phyloP scores from a whole-genome alignment of 495 filamentous ascomycete genomes.

The Collariella sp. region DNA sequence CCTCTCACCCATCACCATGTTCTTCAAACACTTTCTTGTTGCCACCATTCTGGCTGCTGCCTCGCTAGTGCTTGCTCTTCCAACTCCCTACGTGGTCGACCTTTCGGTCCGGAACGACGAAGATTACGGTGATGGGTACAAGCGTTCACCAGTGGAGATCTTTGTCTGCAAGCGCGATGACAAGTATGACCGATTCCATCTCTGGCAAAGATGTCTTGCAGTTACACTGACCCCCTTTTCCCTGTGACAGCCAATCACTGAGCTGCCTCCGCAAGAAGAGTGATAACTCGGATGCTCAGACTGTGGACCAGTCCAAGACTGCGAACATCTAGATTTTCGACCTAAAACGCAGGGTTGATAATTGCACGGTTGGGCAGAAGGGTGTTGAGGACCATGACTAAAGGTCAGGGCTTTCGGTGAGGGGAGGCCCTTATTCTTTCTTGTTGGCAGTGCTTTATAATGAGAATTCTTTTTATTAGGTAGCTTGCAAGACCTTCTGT shows the following conservation, averaged over 20 bases:
- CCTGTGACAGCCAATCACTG: background rate
- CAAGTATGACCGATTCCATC: background rate
- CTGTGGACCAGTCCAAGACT: background rate
- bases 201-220: too few relatives aligned
- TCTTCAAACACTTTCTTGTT: background rate
- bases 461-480: too few relatives aligned
- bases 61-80: background rate
- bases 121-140: background rate
- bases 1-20: background rate
- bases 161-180: constrained; percentile 4
- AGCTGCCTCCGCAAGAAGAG: constrained; percentile 8
- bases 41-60: background rate
- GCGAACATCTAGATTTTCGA: too few relatives aligned
- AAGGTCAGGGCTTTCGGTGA: too few relatives aligned
- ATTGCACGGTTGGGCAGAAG: too few relatives aligned
- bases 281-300: background rate
- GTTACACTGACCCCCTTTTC: background rate
- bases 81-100: background rate
- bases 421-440: too few relatives aligned
- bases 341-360: too few relatives aligned
- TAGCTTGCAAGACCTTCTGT: too few relatives aligned
- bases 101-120: background rate
- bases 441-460: too few relatives aligned
- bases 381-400: too few relatives aligned
- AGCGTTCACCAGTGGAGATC: background rate